A percentile compares a stretch with the other conserved stretches of the same genome.
phyloP scores from a whole-genome alignment of 2,329 filamentous ascomycete species.

The Intubia oerlemansii region DNA sequence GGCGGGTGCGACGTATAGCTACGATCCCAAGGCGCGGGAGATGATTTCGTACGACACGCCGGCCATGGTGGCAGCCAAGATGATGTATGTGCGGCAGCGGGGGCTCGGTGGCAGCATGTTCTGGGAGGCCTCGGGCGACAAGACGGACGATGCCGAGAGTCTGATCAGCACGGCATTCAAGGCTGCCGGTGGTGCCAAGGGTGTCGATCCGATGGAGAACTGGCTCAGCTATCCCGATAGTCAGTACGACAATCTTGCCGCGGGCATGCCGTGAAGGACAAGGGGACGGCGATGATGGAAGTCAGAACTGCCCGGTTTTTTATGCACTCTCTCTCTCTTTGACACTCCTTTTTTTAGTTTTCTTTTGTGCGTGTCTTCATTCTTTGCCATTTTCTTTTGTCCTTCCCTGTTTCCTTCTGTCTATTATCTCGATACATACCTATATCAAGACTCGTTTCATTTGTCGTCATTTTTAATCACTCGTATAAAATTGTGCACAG shows the following conservation, averaged over 20 bases:
- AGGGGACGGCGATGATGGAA: too few relatives aligned
- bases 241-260: conserved; percentile 31
- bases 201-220: conserved; percentile 26
- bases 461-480: too few relatives aligned
- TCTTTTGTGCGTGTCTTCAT: too few relatives aligned
- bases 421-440: too few relatives aligned
- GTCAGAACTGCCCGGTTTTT: too few relatives aligned
- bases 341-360: too few relatives aligned
- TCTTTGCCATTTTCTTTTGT: too few relatives aligned
- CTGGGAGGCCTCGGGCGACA: conserved; percentile 62
- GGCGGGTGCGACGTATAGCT: conserved; percentile 47
- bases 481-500: too few relatives aligned
- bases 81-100: conserved; percentile 36
- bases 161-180: conserved; percentile 30
- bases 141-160: conserved; percentile 31
- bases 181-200: conserved; percentile 23
- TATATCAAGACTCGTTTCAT: too few relatives aligned
- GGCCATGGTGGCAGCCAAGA: conserved; percentile 37
- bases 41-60: conserved; percentile 56
- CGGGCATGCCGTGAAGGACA: conserved; percentile 12
- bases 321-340: too few relatives aligned
- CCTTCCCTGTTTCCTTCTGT: too few relatives aligned
- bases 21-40: conserved; percentile 34
- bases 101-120: conserved; percentile 63
- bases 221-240: conserved; percentile 28